Evolutionary conservation across 1,284 basidiomycete genomes (phyloP).

Genomic region (Ustilago nuda): DNA sequence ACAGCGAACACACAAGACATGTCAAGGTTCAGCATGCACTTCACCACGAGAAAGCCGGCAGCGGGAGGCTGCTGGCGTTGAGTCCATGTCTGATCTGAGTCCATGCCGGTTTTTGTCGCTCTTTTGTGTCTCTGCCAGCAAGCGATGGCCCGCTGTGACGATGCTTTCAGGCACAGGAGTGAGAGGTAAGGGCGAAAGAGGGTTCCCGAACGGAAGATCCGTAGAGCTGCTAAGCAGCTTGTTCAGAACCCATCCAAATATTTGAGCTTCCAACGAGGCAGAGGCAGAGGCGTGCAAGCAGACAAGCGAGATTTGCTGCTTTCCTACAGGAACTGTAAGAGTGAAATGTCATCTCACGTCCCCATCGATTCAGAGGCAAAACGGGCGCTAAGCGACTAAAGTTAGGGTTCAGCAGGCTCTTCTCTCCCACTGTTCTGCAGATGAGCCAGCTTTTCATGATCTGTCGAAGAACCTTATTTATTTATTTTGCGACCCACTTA

Average conservation of each 20-base stretch:
- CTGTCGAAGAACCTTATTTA: no score
- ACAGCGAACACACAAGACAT: slow-evolving; percentile 15
- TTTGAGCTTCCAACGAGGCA: neutral
- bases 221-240: neutral
- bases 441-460: neutral
- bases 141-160: neutral
- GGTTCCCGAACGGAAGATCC: neutral
- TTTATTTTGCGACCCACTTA: no score
- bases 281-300: neutral
- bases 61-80: neutral
- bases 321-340: neutral
- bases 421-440: neutral
- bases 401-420: neutral
- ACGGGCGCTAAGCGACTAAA: neutral
- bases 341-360: neutral
- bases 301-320: neutral
- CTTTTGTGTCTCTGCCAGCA: neutral
- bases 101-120: neutral
- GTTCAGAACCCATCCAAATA: neutral
- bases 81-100: neutral
- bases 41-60: neutral
- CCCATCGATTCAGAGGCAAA: slow-evolving; percentile 13
- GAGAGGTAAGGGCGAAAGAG: neutral
- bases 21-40: neutral
- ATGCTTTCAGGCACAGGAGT: neutral